phyloP scores from a whole-genome alignment of 2,329 filamentous ascomycete species.

The Drechslerella coelobrocha region DNA sequence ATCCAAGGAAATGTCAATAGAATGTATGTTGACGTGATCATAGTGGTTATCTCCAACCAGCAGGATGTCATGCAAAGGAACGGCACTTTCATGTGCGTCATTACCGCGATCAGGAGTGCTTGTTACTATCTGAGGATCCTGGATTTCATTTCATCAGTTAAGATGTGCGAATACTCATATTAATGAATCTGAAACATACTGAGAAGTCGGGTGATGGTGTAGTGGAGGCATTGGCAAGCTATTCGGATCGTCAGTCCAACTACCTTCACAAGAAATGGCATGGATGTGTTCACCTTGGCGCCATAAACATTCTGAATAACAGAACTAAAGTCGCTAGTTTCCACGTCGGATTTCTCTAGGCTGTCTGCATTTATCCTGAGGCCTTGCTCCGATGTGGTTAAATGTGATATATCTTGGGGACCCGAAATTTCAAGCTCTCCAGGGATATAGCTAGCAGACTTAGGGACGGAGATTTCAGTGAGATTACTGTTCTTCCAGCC shows the following conservation, averaged over 20 bases:
- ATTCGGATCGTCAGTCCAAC: background rate
- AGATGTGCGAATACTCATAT: background rate
- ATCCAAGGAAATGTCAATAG: background rate
- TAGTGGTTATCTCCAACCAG: conserved; percentile 8
- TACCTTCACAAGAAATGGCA: background rate
- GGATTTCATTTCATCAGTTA: background rate
- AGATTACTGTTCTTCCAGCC: background rate
- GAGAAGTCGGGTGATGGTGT: conserved; percentile 26
- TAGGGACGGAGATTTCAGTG: background rate
- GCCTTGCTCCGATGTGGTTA: background rate
- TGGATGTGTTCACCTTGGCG: conserved; percentile 4
- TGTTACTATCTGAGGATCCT: conserved; percentile 39
- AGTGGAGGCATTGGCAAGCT: conserved; percentile 5
- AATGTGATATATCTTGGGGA: background rate
- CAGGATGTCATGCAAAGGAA: conserved; percentile 6
- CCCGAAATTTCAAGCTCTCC: background rate
- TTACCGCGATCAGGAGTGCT: conserved; percentile 30
- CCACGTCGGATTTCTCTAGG: background rate
- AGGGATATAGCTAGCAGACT: background rate
- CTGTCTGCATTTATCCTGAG: background rate
- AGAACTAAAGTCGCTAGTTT: background rate
- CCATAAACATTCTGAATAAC: conserved; percentile 14
- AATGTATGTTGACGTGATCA: background rate
- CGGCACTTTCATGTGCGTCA: background rate
- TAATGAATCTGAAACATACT: conserved; percentile 10